Evolutionary conservation across 2,329 filamentous ascomycete species (phyloP).

Genomic region (Calonectria naviculata): DNA sequence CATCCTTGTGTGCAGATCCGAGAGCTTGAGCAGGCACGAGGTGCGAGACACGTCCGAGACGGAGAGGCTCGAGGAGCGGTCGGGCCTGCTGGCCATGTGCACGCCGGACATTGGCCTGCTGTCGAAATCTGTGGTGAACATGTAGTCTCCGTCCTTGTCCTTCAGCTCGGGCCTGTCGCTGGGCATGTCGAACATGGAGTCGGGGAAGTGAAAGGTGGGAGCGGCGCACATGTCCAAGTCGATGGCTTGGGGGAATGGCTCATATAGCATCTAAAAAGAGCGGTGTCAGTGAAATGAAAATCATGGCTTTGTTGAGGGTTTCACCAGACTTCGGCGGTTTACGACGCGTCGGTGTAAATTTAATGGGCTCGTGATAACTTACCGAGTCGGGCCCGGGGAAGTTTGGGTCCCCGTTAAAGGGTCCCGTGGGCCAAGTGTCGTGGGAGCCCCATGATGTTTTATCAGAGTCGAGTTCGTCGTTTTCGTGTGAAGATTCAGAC

Average conservation of each 20-base stretch:
- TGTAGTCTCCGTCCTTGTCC: not conserved
- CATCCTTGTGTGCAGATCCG: conserved; percentile 21
- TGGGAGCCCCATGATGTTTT: conserved; percentile 11
- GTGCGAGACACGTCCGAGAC: conserved; percentile 1
- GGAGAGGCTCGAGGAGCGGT: not conserved
- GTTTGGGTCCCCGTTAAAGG: conserved; percentile 1
- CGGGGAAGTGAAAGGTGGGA: conserved; percentile 17
- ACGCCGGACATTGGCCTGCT: not conserved
- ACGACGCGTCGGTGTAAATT: no score
- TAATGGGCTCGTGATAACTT: not conserved
- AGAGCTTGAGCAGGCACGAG: conserved; percentile 19
- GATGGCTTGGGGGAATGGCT: conserved; percentile 14
- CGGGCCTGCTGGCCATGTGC: not conserved
- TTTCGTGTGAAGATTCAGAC: conserved; percentile 10
- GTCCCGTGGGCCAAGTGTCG: conserved; percentile 8
- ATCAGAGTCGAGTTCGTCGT: conserved; percentile 5
- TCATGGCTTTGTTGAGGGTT: no score
- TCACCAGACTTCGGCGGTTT: not conserved
- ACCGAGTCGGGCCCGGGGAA: conserved; percentile 15
- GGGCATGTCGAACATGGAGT: conserved; percentile 5
- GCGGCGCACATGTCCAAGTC: conserved; percentile 12
- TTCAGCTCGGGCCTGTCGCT: not conserved
- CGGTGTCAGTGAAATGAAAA: not conserved
- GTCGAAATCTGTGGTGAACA: not conserved
- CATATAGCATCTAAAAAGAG: conserved; percentile 1